These are phyloP conservation scores for Penicillium roqueforti DNA, from an alignment of 495 filamentous ascomycete genomes.

Conservation along the genomic window DNA sequence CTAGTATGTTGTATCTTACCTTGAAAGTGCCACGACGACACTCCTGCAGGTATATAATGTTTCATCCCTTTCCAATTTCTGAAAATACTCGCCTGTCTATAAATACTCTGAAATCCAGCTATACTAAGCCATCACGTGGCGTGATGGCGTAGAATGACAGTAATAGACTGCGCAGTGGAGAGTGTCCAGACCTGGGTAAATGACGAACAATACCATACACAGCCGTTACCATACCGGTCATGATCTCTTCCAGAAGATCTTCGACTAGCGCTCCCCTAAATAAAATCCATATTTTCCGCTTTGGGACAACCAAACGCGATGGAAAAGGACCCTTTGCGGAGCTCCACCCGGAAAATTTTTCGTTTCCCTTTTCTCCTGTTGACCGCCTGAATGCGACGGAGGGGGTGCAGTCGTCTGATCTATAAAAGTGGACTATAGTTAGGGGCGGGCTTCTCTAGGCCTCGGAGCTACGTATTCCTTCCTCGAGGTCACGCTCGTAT, in stretches of 20 bases:
- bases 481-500: slow-evolving; percentile 1
- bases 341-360: slow-evolving; percentile 21
- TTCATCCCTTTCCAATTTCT: background rate
- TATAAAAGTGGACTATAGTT: slow-evolving; percentile 3
- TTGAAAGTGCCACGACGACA: background rate
- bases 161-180: background rate
- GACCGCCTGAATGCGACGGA: background rate
- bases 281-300: slow-evolving; percentile 22
- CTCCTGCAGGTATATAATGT: background rate
- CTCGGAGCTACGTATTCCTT: background rate
- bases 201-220: slow-evolving; percentile 22
- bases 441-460: background rate
- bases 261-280: slow-evolving; percentile 5
- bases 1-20: background rate
- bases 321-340: slow-evolving; percentile 20
- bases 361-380: slow-evolving; percentile 7
- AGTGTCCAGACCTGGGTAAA: slow-evolving; percentile 3
- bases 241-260: slow-evolving; percentile 4
- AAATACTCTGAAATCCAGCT: background rate
- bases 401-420: background rate
- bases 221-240: background rate
- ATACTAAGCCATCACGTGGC: slow-evolving; percentile 3
- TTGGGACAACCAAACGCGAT: slow-evolving; percentile 23
- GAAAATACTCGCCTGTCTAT: background rate
- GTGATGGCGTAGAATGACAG: background rate